Evolutionary conservation across 768 basidiomycete species (phyloP).

Genomic region (Favolaschia claudopus): DNA sequence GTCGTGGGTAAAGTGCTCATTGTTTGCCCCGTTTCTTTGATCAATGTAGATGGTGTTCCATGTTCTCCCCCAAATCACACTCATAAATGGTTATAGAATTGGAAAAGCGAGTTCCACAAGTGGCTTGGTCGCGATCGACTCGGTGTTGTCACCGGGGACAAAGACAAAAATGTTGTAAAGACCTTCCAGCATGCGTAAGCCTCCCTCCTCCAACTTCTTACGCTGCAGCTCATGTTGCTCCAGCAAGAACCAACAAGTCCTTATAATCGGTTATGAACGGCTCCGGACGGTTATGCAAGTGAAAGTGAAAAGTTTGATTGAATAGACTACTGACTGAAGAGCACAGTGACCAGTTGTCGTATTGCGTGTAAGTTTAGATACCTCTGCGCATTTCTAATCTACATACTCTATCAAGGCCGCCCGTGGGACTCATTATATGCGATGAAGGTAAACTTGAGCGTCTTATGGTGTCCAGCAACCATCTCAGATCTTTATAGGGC

Average conservation of each 20-base stretch:
- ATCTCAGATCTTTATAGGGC: slow-evolving; percentile 56
- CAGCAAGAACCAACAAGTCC: slow-evolving; percentile 81
- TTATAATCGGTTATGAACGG: slow-evolving; percentile 95
- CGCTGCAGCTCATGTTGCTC: background rate
- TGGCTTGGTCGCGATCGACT: slow-evolving; percentile 74
- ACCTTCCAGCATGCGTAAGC: slow-evolving; percentile 79
- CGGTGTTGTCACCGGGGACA: slow-evolving; percentile 55
- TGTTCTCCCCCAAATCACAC: background rate
- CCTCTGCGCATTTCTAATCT: background rate
- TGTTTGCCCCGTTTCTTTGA: slow-evolving; percentile 91
- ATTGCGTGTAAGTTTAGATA: slow-evolving; percentile 62
- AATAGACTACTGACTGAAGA: background rate
- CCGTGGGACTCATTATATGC: slow-evolving; percentile 92
- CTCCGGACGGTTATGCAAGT: slow-evolving; percentile 83
- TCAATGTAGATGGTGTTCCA: slow-evolving; percentile 62
- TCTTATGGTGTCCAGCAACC: background rate
- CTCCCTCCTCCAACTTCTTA: background rate
- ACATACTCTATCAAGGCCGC: slow-evolving; percentile 61
- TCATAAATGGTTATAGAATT: slow-evolving; percentile 66
- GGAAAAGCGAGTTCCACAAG: slow-evolving; percentile 95
- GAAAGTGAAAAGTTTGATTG: background rate
- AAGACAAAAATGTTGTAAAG: slow-evolving; percentile 59
- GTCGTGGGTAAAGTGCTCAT: slow-evolving; percentile 84
- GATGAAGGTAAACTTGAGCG: slow-evolving; percentile 75
- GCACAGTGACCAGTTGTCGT: slow-evolving; percentile 61